Percentiles rank a stretch among this genome's conserved stretches.
phyloP scores from a whole-genome alignment of 176 grass and related monocot species.

The Miscanthus lutarioriparius region DNA sequence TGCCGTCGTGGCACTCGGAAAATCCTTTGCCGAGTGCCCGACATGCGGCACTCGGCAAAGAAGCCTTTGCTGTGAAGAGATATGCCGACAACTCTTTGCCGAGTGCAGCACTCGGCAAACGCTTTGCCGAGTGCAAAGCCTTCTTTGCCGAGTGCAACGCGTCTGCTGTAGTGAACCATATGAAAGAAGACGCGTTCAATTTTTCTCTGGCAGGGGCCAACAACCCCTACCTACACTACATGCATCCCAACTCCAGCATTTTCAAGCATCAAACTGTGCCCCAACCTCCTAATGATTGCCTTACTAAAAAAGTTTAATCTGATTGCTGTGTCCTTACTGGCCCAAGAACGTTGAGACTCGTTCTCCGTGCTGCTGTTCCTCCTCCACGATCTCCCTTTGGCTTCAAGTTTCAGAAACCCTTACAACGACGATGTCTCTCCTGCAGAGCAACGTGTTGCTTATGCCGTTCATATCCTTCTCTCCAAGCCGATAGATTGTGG shows the following conservation, averaged over 20 bases:
- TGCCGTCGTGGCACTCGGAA: too few species aligned
- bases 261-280: neutral
- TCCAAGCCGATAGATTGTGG: neutral
- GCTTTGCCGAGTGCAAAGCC: too few species aligned
- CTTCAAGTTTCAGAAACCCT: conserved; percentile 11
- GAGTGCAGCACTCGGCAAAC: too few species aligned
- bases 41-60: too few species aligned
- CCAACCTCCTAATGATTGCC: conserved; percentile 23
- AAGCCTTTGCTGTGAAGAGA: too few species aligned
- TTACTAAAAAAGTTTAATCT: conserved; percentile 18
- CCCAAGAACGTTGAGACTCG: neutral
- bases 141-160: too few species aligned
- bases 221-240: neutral
- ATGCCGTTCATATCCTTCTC: neutral
- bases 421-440: neutral
- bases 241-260: neutral
- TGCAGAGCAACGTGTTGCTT: neutral
- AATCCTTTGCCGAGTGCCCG: too few species aligned
- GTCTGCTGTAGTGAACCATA: too few species aligned
- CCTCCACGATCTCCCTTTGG: neutral
- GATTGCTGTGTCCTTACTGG: conserved; percentile 21
- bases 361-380: conserved; percentile 7
- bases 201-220: neutral
- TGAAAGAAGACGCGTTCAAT: neutral
- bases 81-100: too few species aligned